phyloP scores from a whole-genome alignment of 2,329 filamentous ascomycete genomes.

The Fusarium sublunatum region DNA sequence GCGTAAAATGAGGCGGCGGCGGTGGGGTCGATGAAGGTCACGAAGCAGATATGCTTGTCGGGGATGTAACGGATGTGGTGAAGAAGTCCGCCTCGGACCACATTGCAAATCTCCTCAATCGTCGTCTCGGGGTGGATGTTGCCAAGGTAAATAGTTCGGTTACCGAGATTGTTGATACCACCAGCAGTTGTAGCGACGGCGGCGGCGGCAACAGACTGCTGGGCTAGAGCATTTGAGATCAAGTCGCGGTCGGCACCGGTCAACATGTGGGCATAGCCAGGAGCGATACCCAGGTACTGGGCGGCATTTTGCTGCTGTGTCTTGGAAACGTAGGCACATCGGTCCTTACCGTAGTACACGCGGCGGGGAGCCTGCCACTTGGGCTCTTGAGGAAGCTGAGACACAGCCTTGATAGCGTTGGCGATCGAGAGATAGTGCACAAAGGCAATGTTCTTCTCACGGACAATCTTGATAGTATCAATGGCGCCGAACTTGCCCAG shows the following conservation, averaged over 20 bases:
- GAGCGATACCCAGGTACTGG: conserved; percentile 96
- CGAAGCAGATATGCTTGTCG: conserved; percentile 99
- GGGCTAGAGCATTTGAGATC: conserved; percentile 94
- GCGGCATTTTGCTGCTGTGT: conserved; percentile 99
- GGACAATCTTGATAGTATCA: conserved; percentile 96
- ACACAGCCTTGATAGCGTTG: conserved; percentile 97
- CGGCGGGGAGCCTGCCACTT: conserved; percentile 97
- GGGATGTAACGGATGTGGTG: conserved; percentile 99
- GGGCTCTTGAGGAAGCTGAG: conserved; percentile 92
- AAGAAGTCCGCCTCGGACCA: conserved; percentile 92
- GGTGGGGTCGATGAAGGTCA: conserved; percentile 98
- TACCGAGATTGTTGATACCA: conserved; percentile 96
- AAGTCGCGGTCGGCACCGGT: conserved; percentile 96
- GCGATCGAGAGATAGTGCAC: conserved; percentile 97
- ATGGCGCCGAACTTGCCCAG: conserved; percentile 96
- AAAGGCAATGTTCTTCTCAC: conserved; percentile 98
- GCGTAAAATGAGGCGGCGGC: conserved; percentile 98
- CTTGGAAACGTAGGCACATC: conserved; percentile 98
- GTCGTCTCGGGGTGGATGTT: conserved; percentile 99
- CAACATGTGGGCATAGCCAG: conserved; percentile 94
- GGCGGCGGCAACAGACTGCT: conserved; percentile 96
- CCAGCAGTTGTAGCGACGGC: conserved; percentile 96
- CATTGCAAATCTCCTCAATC: conserved; percentile 99
- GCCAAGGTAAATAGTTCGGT: conserved; percentile 96
- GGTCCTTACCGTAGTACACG: conserved; percentile 98